Evolutionary conservation across 2,329 filamentous ascomycete genomes (phyloP).

Genomic region (Intubia oerlemansii): DNA sequence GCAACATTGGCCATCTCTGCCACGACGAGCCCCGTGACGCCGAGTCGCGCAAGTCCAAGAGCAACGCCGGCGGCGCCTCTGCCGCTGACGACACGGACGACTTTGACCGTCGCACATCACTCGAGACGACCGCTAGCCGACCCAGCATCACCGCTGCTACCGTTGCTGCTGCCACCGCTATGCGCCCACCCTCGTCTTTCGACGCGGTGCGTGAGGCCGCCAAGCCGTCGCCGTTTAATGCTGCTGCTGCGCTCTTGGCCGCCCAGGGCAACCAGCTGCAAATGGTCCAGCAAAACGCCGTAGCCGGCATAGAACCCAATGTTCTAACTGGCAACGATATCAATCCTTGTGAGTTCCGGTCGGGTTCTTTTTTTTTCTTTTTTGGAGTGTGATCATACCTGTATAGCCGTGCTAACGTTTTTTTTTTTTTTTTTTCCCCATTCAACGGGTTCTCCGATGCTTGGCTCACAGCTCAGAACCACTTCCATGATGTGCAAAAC

Average conservation of each 20-base stretch:
- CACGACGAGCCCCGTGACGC: conserved; percentile 90
- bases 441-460: conserved; percentile 65
- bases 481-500: conserved; percentile 85
- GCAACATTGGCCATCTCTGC: conserved; percentile 94
- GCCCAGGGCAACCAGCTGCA: conserved; percentile 28
- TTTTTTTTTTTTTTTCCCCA: conserved; percentile 13
- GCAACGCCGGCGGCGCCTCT: conserved; percentile 27
- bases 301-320: conserved; percentile 44
- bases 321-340: conserved; percentile 37
- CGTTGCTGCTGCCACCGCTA: too few species aligned
- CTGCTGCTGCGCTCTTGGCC: conserved; percentile 7
- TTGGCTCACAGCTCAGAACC: conserved; percentile 59
- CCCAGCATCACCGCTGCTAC: conserved; percentile 21
- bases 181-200: too few species aligned
- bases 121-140: conserved; percentile 21
- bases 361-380: conserved; percentile 1
- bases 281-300: conserved; percentile 49
- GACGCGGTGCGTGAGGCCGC: too few species aligned
- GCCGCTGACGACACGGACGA: conserved; percentile 18
- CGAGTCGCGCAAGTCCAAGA: conserved; percentile 60
- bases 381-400: background rate
- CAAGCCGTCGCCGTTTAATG: conserved; percentile 16
- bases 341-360: conserved; percentile 45
- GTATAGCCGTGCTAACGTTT: background rate
- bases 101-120: conserved; percentile 31